Evolutionary conservation across 257 asterid genomes (phyloP), one percentile per base, ranked within the genome.

Genomic region (Salvia miltiorrhiza): DNA sequence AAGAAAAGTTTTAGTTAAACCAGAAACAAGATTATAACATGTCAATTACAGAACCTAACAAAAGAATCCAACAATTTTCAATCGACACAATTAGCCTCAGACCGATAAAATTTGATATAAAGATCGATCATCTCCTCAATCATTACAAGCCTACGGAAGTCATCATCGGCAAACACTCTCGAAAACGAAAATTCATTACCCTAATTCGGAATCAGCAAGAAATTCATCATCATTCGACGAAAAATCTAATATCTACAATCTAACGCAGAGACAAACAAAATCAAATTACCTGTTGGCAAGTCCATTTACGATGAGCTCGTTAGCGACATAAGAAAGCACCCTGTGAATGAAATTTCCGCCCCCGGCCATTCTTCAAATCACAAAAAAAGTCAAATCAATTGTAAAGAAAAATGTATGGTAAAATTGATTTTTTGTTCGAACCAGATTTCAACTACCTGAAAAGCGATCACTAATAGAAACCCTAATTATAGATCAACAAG

Each of bases 301-400:
- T n/a, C 86, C 86, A 49, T 78, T 81, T 0, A 81, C 86, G 69
- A 81, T 78, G 26, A 81, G 74, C 81, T 81, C 90, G 50, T 92
- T 85, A 49, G 88, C 90, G 4, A 88, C 85, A 40, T 92, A 90
- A 9, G 83, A 63, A 0, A 92, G 40, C 0, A 86, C 95, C 64
- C 96, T 81, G 70, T 81, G 84, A 35, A 89, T 5, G 72, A 92
- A 89, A 80, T 81, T 88, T 49, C 91, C 95, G 20, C 96, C 96
- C 70, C 94, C 95, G 47, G 90, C 93, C 95, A 90, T 92, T 49
- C 74, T 69, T 67, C 76, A 58, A 40, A 63, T 6, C 11, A 23
- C 45, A 45, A 11, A 11, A 69, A 55, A 7, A 35, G 43, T 17
- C 0, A 26, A 24, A 68, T 60, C 1, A 39, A 47, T 24, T n/a